Evolutionary conservation across 192 early-diverging fungal genomes (phyloP).

Genomic region (Coemansia sp.): DNA sequence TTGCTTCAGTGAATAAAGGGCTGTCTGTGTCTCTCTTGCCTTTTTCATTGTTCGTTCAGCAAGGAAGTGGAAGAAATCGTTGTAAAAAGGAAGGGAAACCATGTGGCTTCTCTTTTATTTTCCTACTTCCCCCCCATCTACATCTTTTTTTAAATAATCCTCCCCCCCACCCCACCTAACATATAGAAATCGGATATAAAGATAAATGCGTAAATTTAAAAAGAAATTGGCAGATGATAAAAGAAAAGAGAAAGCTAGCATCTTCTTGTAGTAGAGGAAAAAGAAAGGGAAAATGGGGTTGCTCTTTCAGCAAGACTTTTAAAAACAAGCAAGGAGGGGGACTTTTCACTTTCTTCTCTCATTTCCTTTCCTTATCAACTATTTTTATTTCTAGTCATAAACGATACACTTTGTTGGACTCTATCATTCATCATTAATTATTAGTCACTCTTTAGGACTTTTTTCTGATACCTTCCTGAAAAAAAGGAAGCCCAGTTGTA

Average conservation of each 20-base stretch:
- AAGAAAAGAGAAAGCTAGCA: not conserved
- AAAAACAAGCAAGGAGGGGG: not conserved
- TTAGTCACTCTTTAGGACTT: no score
- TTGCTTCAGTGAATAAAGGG: no score
- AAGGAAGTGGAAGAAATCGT: no score
- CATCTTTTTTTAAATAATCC: not conserved
- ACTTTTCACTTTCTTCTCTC: not conserved
- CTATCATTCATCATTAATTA: no score
- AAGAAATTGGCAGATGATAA: no score
- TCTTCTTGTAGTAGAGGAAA: not conserved
- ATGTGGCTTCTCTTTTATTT: not conserved
- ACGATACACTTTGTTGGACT: no score
- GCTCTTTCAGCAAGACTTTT: not conserved
- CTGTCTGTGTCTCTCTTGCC: no score
- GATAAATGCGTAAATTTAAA: not conserved
- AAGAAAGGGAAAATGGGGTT: not conserved
- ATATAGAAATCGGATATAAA: not conserved
- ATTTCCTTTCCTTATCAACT: constrained; percentile 1
- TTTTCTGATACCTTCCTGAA: no score
- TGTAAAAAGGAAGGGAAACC: not conserved
- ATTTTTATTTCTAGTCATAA: constrained; percentile 4
- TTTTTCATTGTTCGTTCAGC: no score
- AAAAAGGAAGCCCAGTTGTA: no score
- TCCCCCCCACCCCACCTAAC: not conserved
- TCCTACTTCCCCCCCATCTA: no score